Percentiles rank a stretch among this genome's conserved stretches.
Evolutionary conservation across 2,329 filamentous ascomycete species (phyloP).

Genomic region (Mollisia scopiformis): DNA sequence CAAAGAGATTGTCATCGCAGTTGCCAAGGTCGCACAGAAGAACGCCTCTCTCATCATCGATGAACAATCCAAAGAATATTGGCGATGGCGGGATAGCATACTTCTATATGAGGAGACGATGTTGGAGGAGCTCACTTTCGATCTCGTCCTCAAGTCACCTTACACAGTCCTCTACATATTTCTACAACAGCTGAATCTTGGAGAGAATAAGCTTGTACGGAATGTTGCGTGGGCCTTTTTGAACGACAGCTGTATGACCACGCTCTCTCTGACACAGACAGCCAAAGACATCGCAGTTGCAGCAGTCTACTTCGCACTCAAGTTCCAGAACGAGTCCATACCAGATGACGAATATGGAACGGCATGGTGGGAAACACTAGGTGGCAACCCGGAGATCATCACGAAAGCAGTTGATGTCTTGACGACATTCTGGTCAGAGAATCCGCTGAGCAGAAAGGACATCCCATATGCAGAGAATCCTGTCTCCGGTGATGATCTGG

Average conservation of each 20-base stretch:
- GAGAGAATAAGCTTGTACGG: conserved; percentile 79
- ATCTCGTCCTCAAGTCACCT: conserved; percentile 86
- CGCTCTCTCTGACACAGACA: conserved; percentile 79
- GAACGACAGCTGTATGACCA: conserved; percentile 86
- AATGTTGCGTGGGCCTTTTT: conserved; percentile 93
- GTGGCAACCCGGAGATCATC: conserved; percentile 72
- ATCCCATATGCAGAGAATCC: conserved; percentile 31
- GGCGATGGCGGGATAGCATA: conserved; percentile 96
- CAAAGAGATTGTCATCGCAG: conserved; percentile 90
- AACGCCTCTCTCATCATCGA: conserved; percentile 88
- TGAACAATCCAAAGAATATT: conserved; percentile 97
- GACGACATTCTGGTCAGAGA: conserved; percentile 68
- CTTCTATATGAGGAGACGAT: conserved; percentile 90
- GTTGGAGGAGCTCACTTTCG: conserved; percentile 90
- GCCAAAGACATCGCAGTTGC: conserved; percentile 82
- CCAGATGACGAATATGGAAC: conserved; percentile 72
- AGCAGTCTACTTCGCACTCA: conserved; percentile 84
- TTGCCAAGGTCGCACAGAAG: conserved; percentile 94
- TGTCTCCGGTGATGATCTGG: conserved; percentile 31
- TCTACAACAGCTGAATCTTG: conserved; percentile 71
- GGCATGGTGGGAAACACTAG: conserved; percentile 86
- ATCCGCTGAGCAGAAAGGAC: conserved; percentile 53
- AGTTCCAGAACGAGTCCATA: conserved; percentile 73
- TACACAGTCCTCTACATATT: conserved; percentile 84
- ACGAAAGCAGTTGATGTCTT: conserved; percentile 76